Base-by-base conservation (phyloP, 1,139 yeast species). In the Kazachstania sp. region DNA sequence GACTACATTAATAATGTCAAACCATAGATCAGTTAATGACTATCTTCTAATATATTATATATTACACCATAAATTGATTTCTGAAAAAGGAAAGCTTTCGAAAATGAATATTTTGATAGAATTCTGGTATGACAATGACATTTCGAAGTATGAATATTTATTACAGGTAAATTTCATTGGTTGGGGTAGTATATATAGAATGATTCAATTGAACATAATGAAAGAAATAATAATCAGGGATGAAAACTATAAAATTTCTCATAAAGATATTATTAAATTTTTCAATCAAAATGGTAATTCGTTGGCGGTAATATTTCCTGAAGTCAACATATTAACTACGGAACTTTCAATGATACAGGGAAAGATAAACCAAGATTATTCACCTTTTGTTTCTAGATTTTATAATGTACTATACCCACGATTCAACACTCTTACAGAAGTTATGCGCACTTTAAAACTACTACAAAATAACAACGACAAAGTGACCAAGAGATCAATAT, bases 371-470 rank as follows among this genome's bases (percentile, higher is more conserved):
- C 72, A 73, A 40, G 73, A 73, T 52, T 78, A 71, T 57, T 48
- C 32, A 23, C 78, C 70, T 48, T 66, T 79, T 40, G 54, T 56
- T 3, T 85, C 87, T 0, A 59, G 58, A 23, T 71, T 79, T 30
- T 64, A 72, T 13, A 69, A 81, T 52, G 64, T 81, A 3, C 64
- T 84, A n/a, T 83, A 83, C 56, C 92, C 92, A 1, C 65, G 92
- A 50, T 82, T 76, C 58, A 53, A 52, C 41, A 63, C 58, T 45
- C 69, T 67, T 59, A 64, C 73, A 79, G 7, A 75, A 74, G 6
- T 70, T 71, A 47, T 72, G 65, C 51, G 76, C 74, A 55, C 74
- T 75, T 35, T 68, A 29, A 67, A 64, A 18, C 8, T 23, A 23
- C 50, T 68, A 9, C 46, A 63, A 7, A 15, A 15, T 5, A 30